Percentiles rank a stretch among this genome's conserved stretches.
These are phyloP conservation scores for Aureobasidium leucospermi DNA, from an alignment of 2,329 filamentous ascomycete genomes.

Conservation along the genomic window DNA sequence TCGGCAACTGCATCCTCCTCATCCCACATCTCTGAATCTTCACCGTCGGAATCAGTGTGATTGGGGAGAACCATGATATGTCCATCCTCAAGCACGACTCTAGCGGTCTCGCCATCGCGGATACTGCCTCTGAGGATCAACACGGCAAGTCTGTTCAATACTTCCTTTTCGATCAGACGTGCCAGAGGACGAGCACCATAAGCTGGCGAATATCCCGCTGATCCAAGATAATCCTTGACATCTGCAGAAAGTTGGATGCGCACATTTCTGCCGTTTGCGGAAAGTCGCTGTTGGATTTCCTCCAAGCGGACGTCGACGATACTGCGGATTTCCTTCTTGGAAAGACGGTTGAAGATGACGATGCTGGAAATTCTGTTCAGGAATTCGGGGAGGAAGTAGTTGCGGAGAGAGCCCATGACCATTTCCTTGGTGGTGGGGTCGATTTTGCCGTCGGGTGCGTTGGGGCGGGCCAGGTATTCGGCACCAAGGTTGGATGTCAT, in stretches of 20 bases:
- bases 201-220: slow-evolving; percentile 85
- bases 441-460: slow-evolving; percentile 72
- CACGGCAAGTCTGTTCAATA: slow-evolving; percentile 87
- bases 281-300: slow-evolving; percentile 90
- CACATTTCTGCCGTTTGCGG: slow-evolving; percentile 77
- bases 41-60: slow-evolving; percentile 57
- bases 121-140: slow-evolving; percentile 81
- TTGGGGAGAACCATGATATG: slow-evolving; percentile 78
- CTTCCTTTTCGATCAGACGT: slow-evolving; percentile 91
- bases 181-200: slow-evolving; percentile 88
- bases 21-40: slow-evolving; percentile 63
- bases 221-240: slow-evolving; percentile 88
- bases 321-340: slow-evolving; percentile 79
- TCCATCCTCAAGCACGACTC: slow-evolving; percentile 70
- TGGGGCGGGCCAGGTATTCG: slow-evolving; percentile 79
- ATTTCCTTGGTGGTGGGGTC: slow-evolving; percentile 79
- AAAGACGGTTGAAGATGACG: slow-evolving; percentile 98
- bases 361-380: slow-evolving; percentile 94
- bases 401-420: slow-evolving; percentile 82
- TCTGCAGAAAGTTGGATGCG: slow-evolving; percentile 72
- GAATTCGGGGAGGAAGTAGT: slow-evolving; percentile 98
- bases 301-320: slow-evolving; percentile 85
- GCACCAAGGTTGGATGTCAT: slow-evolving; percentile 98
- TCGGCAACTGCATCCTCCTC: slow-evolving; percentile 69
- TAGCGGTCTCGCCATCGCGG: slow-evolving; percentile 75